Evolutionary conservation across 2,329 filamentous ascomycete species (phyloP).

Genomic region (Fusarium palustre): DNA sequence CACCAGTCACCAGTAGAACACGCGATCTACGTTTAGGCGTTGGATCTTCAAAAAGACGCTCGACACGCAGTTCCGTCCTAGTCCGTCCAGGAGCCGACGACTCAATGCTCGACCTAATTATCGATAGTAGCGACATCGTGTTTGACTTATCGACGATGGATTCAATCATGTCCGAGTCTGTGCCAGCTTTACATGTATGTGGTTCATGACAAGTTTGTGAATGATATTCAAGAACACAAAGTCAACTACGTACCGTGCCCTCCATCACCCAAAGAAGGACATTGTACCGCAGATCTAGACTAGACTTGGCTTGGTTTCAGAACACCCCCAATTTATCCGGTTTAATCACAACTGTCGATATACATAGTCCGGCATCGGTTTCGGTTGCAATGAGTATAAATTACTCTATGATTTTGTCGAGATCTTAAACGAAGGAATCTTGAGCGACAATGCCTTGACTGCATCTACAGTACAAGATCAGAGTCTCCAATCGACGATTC

Average conservation of each 20-base stretch:
- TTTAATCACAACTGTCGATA: constrained; percentile 14
- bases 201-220: constrained; percentile 20
- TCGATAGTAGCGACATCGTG: not conserved
- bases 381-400: not conserved
- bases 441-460: not conserved
- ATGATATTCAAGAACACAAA: constrained; percentile 39
- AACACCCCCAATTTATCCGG: constrained; percentile 23
- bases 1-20: constrained; percentile 46
- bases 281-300: constrained; percentile 36
- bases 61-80: not conserved
- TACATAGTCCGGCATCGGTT: not conserved
- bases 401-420: not conserved
- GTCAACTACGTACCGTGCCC: constrained; percentile 17
- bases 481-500: not conserved
- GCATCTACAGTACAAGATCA: not conserved
- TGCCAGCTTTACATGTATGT: constrained; percentile 17
- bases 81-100: not conserved
- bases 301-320: constrained; percentile 14
- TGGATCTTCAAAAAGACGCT: constrained; percentile 7
- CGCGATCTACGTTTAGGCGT: constrained; percentile 36
- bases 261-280: constrained; percentile 28
- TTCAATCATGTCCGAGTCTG: not conserved
- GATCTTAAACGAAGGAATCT: not conserved
- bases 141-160: not conserved
- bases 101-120: not conserved